Evolutionary conservation across 2,329 filamentous ascomycete genomes (phyloP), one percentile per base, ranked within the genome.

Genomic region (Plectosphaerella sp.): DNA sequence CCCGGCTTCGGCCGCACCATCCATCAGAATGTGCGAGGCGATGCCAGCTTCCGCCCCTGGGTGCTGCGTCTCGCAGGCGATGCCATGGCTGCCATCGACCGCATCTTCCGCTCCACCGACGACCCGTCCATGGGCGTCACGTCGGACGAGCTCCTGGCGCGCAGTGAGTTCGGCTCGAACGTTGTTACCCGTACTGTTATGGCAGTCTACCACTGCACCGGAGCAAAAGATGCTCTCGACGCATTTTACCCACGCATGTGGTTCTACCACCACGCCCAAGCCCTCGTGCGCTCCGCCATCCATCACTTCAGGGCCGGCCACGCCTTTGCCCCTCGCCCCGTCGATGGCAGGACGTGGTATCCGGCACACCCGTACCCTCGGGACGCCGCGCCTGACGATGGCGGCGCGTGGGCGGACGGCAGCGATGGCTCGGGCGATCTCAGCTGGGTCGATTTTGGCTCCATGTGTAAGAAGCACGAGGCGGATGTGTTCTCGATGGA

Each of bases 121-220:
- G 58, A 64, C 1, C 56, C 61, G 11, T 60, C 64, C 33, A 59
- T 61, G 4, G 63, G 59, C 24, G 55, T 56, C n/a, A 56, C 55
- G 22, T 58, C 67, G 37, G 55, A 52, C 10, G 57, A 65, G 42
- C 68, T 69, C 66, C 61, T 72, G 43, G 58, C 57, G 45, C 51
- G 56, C n/a, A 54, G 67, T 25, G 58, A 60, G 8, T 62, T 74
- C 9, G 69, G 66, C 7, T 64, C 66, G 54, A 73, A 73, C 61
- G 59, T 64, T 15, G 58, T 70, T 50, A 70, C 69, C 14, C 64
- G 64, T 37, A 65, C 65, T 16, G 67, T 71, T 14, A 70, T 67
- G 33, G 61, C 62, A 7, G 50, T 74, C 28, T 66, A 69, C 54
- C 71, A 74, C 58, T 70, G 67, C 56, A 74, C 71, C 0, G 69